phyloP scores from a whole-genome alignment of 164 flowering plant species.

The grape (Vitis vinifera) region ASM3070453v1 NC_081816.1:4780501-4781000 shows the following conservation, averaged over 20 bases:
- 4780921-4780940: slow-evolving; percentile 83
- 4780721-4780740: slow-evolving; percentile 56
- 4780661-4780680: slow-evolving; percentile 41
- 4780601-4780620: slow-evolving; percentile 66
- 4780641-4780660: slow-evolving; percentile 57
- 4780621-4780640: slow-evolving; percentile 43
- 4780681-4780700: slow-evolving; percentile 42
- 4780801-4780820: slow-evolving; percentile 38
- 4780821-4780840: neutral
- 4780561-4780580: slow-evolving; percentile 62
- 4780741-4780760: slow-evolving; percentile 56
- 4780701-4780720: slow-evolving; percentile 36
- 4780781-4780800: slow-evolving; percentile 99
- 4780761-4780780: slow-evolving; percentile 91
- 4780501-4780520: slow-evolving; percentile 29
- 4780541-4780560: slow-evolving; percentile 65
- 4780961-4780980: neutral
- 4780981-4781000: neutral
- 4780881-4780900: slow-evolving; percentile 91
- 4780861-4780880: neutral
- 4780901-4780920: slow-evolving; percentile 91
- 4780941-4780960: slow-evolving; percentile 34
- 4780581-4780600: slow-evolving; percentile 42
- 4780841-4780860: neutral
- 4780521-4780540: slow-evolving; percentile 36